phyloP scores from a whole-genome alignment of 495 filamentous ascomycete genomes.

The Penicillium riverlandense region DNA sequence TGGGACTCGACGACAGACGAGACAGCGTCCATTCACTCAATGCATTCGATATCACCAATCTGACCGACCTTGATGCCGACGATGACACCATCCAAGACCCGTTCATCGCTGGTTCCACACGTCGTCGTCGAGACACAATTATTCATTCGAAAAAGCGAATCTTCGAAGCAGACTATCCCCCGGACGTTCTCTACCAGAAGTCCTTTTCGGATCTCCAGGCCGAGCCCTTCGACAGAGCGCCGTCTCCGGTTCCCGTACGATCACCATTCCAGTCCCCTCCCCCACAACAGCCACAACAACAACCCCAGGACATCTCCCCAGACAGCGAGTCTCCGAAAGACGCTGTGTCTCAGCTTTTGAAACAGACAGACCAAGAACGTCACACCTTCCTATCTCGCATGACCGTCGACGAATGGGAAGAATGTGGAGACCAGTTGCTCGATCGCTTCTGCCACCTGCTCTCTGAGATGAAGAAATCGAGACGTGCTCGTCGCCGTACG shows the following conservation, averaged over 20 bases:
- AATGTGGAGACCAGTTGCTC: conserved; percentile 73
- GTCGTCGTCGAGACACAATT: conserved; percentile 13
- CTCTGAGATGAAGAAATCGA: conserved; percentile 52
- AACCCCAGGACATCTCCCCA: background rate
- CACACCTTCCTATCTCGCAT: conserved; percentile 57
- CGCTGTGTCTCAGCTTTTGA: conserved; percentile 22
- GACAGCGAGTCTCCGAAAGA: conserved; percentile 14
- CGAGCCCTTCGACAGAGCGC: conserved; percentile 37
- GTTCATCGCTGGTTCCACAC: conserved; percentile 15
- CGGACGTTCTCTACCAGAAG: conserved; percentile 34
- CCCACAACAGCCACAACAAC: conserved; percentile 4
- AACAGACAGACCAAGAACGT: conserved; percentile 38
- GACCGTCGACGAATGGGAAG: conserved; percentile 69
- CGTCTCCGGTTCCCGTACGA: conserved; percentile 13
- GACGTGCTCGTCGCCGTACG: conserved; percentile 58
- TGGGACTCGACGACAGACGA: conserved; percentile 13
- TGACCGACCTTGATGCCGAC: conserved; percentile 24
- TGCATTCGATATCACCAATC: conserved; percentile 28
- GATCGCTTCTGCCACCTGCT: conserved; percentile 59
- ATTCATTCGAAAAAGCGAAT: conserved; percentile 25
- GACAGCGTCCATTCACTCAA: conserved; percentile 24
- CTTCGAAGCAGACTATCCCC: conserved; percentile 36
- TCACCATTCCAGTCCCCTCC: conserved; percentile 6
- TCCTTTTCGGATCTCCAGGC: conserved; percentile 36
- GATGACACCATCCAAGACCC: conserved; percentile 28